Evolutionary conservation across 257 asterid genomes (phyloP), one percentile per base, ranked within the genome.

Genomic region (Jacaranda mimosifolia): DNA sequence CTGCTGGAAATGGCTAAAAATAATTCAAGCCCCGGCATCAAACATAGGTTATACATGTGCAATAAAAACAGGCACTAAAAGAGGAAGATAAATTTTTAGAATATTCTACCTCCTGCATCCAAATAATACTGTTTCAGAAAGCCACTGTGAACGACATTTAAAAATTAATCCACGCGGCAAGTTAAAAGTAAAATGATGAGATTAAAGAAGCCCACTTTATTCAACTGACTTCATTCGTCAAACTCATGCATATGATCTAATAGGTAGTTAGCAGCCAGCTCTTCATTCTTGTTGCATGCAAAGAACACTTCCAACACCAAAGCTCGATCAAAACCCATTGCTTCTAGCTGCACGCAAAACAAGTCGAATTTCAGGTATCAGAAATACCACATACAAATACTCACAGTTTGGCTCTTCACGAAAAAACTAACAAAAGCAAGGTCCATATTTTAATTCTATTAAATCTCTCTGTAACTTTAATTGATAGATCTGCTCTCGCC

Each of bases 261-360:
- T 43, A 93, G 86, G 81, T 93, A 91, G 87, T 94, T 91, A 46
- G 97, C 97, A 12, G 98, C 97, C 78, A 90, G 92, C 85, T 94
- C 97, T 86, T 94, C 98, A 2, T 94, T 90, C 87, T 90, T 94
- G 96, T 93, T 93, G 95, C 97, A 93, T 36, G 98, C 97, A 46
- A 93, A 91, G 73, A 69, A 93, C 63, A 93, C 98, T 85, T 91
- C 92, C 91, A 94, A 77, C 45, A 90, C 98, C 87, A 91, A 77
- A 67, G 91, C 90, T 40, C 92, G 90, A 74, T 91, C 95, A 69
- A 91, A 94, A 26, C 97, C 98, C 97, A 94, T 89, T 46, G 94
- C 97, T 85, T 91, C 95, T 58, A 94, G 97, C 97, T 94, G 95
- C 92, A 84, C 53, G 32, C 32, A 2, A 26, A 26, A 26, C 32